These are phyloP conservation scores for Fraxinus paxiana DNA, from an alignment of 305 asterid species.

Conservation along the genomic window DNA sequence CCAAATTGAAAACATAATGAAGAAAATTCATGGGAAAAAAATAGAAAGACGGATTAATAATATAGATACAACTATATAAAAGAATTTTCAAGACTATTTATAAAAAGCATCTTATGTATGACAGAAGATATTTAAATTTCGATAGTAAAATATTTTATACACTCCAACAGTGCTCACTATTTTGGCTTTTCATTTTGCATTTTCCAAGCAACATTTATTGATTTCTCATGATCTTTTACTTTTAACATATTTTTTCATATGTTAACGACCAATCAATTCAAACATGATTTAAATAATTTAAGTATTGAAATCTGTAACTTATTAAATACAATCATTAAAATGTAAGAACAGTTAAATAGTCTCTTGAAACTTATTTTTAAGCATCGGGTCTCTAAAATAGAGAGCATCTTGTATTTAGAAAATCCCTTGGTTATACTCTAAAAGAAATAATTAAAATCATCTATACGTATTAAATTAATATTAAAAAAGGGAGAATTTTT, in stretches of 20 bases:
- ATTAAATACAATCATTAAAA: background rate
- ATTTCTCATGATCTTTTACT: background rate
- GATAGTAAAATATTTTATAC: too few species aligned
- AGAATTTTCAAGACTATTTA: background rate
- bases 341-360: background rate
- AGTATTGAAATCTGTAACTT: background rate
- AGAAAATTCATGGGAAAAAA: background rate
- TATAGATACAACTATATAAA: background rate
- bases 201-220: background rate
- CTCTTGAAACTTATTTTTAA: too few species aligned
- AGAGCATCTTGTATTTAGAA: too few species aligned
- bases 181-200: background rate
- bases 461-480: too few species aligned
- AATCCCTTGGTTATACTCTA: background rate
- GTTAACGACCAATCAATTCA: too few species aligned
- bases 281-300: too few species aligned
- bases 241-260: too few species aligned
- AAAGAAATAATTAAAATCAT: background rate
- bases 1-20: background rate
- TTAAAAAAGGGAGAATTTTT: background rate
- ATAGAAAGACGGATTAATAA: background rate
- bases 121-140: background rate
- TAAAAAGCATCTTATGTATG: background rate
- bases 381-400: too few species aligned
- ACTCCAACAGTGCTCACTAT: background rate